Conservation (phyloP, 2,329 filamentous ascomycete species). For the Macrophomina tecta region DNA sequence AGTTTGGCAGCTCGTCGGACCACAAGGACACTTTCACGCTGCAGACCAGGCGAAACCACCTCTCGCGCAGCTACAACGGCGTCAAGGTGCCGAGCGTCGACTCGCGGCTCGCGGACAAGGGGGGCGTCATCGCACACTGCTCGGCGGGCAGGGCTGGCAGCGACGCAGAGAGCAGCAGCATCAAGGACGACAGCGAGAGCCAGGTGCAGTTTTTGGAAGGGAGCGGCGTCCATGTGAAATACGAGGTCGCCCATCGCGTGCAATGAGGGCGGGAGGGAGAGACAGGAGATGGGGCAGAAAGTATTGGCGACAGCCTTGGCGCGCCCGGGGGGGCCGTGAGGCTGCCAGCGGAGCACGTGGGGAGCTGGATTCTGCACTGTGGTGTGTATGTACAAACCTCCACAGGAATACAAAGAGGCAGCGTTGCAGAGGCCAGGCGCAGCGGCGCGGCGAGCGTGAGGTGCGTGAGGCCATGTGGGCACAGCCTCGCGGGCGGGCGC, state of each 20-base stretch:
- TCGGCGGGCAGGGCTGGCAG: constrained; percentile 9
- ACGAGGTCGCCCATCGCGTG: constrained; percentile 13
- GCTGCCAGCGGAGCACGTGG: constrained; percentile 10
- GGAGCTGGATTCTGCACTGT: neutral
- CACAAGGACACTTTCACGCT: constrained; percentile 23
- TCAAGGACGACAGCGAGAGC: constrained; percentile 31
- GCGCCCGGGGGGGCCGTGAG: neutral
- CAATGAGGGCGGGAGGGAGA: constrained; percentile 1
- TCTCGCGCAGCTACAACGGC: constrained; percentile 18
- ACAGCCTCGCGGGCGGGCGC: constrained; percentile 3
- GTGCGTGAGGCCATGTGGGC: constrained; percentile 14
- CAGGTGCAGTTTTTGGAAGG: constrained; percentile 31
- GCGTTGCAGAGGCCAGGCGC: neutral
- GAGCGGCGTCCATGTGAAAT: constrained; percentile 22
- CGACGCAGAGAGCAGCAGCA: constrained; percentile 19
- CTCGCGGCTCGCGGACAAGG: constrained; percentile 9
- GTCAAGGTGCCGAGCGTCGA: constrained; percentile 15
- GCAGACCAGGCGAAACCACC: neutral
- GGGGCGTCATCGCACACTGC: neutral
- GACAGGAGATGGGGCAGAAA: constrained; percentile 11
- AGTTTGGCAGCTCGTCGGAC: constrained; percentile 29
- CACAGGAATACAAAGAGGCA: neutral
- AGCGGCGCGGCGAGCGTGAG: too few species aligned
- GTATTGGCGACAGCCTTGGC: constrained; percentile 19
- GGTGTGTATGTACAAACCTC: neutral